phyloP scores from a whole-genome alignment of 2,329 filamentous ascomycete species.

The Aspergillus brunneoviolaceus region DNA sequence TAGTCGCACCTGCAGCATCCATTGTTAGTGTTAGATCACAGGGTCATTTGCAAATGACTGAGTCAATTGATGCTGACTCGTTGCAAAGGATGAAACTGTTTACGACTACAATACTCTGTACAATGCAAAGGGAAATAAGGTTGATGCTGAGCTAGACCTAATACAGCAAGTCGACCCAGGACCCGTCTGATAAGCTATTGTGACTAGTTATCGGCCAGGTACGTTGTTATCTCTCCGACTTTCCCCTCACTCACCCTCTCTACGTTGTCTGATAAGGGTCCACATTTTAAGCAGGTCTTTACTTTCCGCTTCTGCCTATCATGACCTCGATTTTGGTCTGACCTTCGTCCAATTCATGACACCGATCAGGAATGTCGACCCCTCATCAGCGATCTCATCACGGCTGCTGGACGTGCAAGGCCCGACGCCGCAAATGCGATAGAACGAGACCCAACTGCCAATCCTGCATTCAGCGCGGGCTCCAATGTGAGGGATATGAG shows the following conservation, averaged over 20 bases:
- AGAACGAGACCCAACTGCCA: conserved; percentile 25
- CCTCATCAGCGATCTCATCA: conserved; percentile 23
- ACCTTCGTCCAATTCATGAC: neutral
- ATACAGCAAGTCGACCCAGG: conserved; percentile 19
- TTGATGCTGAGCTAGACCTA: conserved; percentile 5
- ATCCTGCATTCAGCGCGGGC: conserved; percentile 24
- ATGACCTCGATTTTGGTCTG: neutral
- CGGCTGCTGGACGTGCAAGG: conserved; percentile 36
- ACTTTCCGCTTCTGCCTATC: neutral
- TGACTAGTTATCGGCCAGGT: no score
- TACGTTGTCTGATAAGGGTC: neutral
- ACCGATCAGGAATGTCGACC: conserved; percentile 30
- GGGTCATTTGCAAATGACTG: no score
- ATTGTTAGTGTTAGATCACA: no score
- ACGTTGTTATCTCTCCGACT: neutral
- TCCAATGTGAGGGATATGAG: conserved; percentile 33
- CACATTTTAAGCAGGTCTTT: neutral
- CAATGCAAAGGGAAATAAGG: neutral
- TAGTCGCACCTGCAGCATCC: no score
- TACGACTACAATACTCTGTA: no score
- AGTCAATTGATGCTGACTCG: no score
- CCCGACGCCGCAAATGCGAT: conserved; percentile 30
- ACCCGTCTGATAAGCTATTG: no score
- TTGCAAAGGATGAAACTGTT: no score
- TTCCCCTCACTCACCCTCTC: neutral